phyloP scores from a whole-genome alignment of 2,329 filamentous ascomycete genomes.

The Xylariales sp. region DNA sequence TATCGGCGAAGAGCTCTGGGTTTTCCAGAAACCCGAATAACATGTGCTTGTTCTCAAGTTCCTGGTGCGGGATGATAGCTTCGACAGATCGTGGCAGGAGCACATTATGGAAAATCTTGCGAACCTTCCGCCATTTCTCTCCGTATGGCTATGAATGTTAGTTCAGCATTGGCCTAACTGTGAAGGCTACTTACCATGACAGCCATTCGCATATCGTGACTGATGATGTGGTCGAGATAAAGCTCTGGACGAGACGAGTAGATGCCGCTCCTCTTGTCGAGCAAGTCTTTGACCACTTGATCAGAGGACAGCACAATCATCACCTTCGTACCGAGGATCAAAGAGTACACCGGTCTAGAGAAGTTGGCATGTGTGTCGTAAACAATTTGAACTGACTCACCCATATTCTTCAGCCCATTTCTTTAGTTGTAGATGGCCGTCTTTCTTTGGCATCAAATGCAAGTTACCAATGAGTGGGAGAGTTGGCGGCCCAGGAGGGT shows the following conservation, averaged over 20 bases:
- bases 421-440: slow-evolving; percentile 37
- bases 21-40: slow-evolving; percentile 40
- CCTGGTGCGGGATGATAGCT: slow-evolving; percentile 50
- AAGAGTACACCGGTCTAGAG: slow-evolving; percentile 39
- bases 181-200: slow-evolving; percentile 13
- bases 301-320: slow-evolving; percentile 44
- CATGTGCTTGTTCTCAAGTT: slow-evolving; percentile 52
- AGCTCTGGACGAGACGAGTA: slow-evolving; percentile 41
- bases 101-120: slow-evolving; percentile 37
- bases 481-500: slow-evolving; percentile 43
- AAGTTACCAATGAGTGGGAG: slow-evolving; percentile 44
- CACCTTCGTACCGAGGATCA: slow-evolving; percentile 43
- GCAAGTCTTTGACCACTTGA: slow-evolving; percentile 42
- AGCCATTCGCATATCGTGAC: slow-evolving; percentile 13
- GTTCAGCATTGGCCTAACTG: not conserved
- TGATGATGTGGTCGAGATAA: slow-evolving; percentile 35
- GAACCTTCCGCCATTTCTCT: slow-evolving; percentile 28
- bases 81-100: slow-evolving; percentile 41
- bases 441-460: slow-evolving; percentile 36
- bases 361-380: not conserved
- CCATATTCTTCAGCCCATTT: slow-evolving; percentile 43
- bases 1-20: slow-evolving; percentile 36
- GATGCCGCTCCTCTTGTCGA: slow-evolving; percentile 44
- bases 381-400: not conserved
- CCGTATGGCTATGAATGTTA: slow-evolving; percentile 22